A percentile compares a stretch with the other conserved stretches of the same genome.
phyloP scores from a whole-genome alignment of 257 asterid genomes.

The Petunia secreta region DNA sequence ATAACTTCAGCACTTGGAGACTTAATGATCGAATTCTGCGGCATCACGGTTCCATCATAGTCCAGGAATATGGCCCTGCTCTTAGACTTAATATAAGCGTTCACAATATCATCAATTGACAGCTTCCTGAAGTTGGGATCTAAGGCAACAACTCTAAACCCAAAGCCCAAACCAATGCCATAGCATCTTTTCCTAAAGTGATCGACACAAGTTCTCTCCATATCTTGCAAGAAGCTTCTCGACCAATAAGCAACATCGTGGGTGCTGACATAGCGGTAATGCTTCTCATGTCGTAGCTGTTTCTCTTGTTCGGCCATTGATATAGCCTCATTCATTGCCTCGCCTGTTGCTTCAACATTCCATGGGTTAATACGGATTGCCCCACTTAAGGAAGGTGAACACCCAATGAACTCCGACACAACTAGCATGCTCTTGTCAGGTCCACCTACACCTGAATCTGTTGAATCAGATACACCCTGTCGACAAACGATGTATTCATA shows the following conservation, averaged over 20 bases:
- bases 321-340: constrained; percentile 75
- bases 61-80: constrained; percentile 80
- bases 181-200: constrained; percentile 78
- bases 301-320: constrained; percentile 72
- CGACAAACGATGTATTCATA: constrained; percentile 87
- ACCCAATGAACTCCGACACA: constrained; percentile 88
- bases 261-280: constrained; percentile 73
- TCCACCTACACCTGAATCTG: constrained; percentile 54
- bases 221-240: constrained; percentile 86
- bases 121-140: constrained; percentile 83
- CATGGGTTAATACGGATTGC: constrained; percentile 84
- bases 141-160: constrained; percentile 78
- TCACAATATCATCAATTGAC: constrained; percentile 60
- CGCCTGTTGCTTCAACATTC: constrained; percentile 77
- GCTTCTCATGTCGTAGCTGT: constrained; percentile 80
- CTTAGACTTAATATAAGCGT: constrained; percentile 64
- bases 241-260: constrained; percentile 83
- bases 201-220: constrained; percentile 83
- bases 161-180: constrained; percentile 84
- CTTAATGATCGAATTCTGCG: constrained; percentile 67
- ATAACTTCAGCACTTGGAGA: constrained; percentile 64
- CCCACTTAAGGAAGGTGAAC: constrained; percentile 91
- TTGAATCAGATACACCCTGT: constrained; percentile 61
- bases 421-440: constrained; percentile 90
- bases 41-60: constrained; percentile 87